Conservation (phyloP, 1,139 yeast genomes). For the Blastobotrys illinoisensis region DNA sequence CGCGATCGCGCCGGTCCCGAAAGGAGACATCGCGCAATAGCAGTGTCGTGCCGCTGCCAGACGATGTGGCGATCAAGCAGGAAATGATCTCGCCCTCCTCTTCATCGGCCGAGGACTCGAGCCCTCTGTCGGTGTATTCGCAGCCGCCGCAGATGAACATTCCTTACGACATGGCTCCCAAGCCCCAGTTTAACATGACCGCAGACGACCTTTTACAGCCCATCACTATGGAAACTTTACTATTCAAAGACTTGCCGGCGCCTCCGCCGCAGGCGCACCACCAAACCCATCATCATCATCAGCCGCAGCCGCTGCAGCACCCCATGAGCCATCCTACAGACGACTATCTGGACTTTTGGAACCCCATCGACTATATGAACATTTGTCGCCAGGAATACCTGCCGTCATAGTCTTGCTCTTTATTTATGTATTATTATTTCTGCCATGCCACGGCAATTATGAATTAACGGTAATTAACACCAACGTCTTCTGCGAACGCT, state of each 20-base stretch:
- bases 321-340: neutral
- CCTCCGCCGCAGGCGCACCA: neutral
- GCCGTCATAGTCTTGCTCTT: neutral
- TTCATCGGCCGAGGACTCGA: neutral
- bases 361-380: constrained; percentile 11
- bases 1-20: neutral
- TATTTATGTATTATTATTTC: neutral
- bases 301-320: neutral
- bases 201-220: constrained; percentile 1
- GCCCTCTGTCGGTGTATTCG: neutral
- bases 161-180: neutral
- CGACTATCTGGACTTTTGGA: constrained; percentile 15
- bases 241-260: constrained; percentile 1
- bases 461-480: too few relatives aligned
- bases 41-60: neutral
- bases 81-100: neutral
- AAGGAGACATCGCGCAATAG: neutral
- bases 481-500: too few relatives aligned
- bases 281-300: neutral
- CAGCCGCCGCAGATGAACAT: neutral
- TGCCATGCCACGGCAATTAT: neutral
- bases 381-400: constrained; percentile 2
- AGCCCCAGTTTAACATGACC: neutral
- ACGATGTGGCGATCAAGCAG: neutral
- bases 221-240: neutral